These are phyloP conservation scores for Solanum chmielewskii DNA, from an alignment of 257 asterid genomes.

Conservation along the genomic window DNA sequence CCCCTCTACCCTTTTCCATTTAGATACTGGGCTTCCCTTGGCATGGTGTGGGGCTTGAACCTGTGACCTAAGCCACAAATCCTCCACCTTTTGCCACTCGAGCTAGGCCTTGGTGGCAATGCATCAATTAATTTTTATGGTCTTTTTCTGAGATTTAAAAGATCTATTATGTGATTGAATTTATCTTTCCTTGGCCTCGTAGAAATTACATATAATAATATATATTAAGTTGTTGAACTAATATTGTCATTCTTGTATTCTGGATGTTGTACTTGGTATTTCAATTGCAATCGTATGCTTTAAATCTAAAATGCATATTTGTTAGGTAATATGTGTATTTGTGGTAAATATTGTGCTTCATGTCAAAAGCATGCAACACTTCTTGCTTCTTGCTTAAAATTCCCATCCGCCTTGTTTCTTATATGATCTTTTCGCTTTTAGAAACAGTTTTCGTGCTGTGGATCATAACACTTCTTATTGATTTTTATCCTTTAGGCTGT, in stretches of 20 bases:
- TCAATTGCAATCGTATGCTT: background rate
- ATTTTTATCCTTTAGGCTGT: constrained; percentile 49
- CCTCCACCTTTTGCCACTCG: too few species aligned
- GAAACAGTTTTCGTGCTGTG: background rate
- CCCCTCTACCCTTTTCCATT: too few species aligned
- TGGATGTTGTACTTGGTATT: background rate
- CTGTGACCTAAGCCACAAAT: too few species aligned
- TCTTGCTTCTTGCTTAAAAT: background rate
- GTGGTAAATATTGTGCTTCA: background rate
- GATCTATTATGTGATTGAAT: background rate
- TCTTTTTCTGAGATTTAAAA: background rate
- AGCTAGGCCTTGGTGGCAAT: too few species aligned
- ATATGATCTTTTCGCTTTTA: background rate
- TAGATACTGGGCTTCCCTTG: too few species aligned
- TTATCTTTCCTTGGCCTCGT: background rate
- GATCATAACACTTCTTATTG: background rate
- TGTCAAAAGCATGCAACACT: background rate
- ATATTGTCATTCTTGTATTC: background rate
- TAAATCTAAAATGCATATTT: background rate
- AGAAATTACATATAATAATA: background rate
- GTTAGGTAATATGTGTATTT: background rate
- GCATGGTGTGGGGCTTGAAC: too few species aligned
- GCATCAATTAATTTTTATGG: background rate
- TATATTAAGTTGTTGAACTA: background rate
- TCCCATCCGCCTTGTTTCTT: background rate